A percentile compares a stretch with the other conserved stretches of the same genome.
Conservation (phyloP, 2,329 filamentous ascomycete species). For the Pestalotiopsis sp. region DNA sequence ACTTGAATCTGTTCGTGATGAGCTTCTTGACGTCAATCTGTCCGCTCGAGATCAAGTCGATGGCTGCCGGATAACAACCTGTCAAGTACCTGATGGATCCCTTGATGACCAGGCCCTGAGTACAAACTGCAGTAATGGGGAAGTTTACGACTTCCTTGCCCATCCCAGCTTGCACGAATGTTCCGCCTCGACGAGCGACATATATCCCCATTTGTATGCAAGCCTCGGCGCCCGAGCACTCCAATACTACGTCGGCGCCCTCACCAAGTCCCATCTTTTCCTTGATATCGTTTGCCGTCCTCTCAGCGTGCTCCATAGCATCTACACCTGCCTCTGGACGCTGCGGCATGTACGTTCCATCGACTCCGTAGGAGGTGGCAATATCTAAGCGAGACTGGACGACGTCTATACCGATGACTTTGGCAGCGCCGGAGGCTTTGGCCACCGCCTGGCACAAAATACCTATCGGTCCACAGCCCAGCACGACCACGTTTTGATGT, state of each 20-base stretch:
- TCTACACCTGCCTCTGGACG: conserved; percentile 32
- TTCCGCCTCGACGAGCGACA: conserved; percentile 52
- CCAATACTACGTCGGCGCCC: conserved; percentile 51
- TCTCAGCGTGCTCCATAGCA: conserved; percentile 37
- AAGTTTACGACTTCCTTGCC: conserved; percentile 52
- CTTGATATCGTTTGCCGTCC: conserved; percentile 40
- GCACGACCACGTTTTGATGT: conserved; percentile 44
- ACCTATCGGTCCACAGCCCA: conserved; percentile 52
- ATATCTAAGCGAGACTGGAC: conserved; percentile 41
- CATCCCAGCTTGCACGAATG: conserved; percentile 63
- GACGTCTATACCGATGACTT: conserved; percentile 48
- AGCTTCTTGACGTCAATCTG: conserved; percentile 34
- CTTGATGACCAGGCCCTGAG: conserved; percentile 42
- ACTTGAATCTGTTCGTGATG: conserved; percentile 21
- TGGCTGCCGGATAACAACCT: conserved; percentile 44
- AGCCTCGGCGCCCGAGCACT: conserved; percentile 52
- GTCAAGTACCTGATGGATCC: conserved; percentile 47
- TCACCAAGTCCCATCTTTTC: conserved; percentile 39
- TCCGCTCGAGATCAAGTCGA: conserved; percentile 43
- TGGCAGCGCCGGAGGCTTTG: conserved; percentile 45
- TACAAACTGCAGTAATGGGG: conserved; percentile 45
- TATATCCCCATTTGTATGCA: conserved; percentile 58
- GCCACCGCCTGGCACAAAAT: conserved; percentile 46
- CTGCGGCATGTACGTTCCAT: conserved; percentile 41
- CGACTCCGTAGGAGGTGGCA: conserved; percentile 44